These are phyloP conservation scores for Pythium periplocum DNA, from an alignment of 352 stramenopile species.

Conservation along the genomic window DNA sequence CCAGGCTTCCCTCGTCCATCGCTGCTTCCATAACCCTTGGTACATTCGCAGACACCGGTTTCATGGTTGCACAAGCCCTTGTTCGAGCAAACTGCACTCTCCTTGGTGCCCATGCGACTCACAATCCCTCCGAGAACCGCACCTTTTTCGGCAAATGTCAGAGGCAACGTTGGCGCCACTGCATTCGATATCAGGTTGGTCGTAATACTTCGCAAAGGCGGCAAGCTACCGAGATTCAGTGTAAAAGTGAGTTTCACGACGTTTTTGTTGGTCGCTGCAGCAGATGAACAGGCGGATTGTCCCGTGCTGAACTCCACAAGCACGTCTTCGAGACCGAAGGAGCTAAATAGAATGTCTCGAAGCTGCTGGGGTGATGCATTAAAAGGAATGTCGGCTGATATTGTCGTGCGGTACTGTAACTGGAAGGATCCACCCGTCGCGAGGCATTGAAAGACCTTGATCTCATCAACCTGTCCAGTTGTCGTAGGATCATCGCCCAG, in stretches of 20 bases:
- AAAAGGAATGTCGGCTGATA: slow-evolving; percentile 52
- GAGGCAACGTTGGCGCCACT: slow-evolving; percentile 11
- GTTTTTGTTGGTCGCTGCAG: slow-evolving; percentile 24
- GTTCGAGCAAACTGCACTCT: slow-evolving; percentile 85
- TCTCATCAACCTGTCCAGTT: slow-evolving; percentile 70
- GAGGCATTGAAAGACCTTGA: slow-evolving; percentile 72
- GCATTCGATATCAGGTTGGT: slow-evolving; percentile 8
- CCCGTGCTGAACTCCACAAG: slow-evolving; percentile 39
- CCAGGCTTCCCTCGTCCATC: slow-evolving; percentile 55
- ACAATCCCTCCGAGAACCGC: slow-evolving; percentile 25
- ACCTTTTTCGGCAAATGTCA: slow-evolving; percentile 37
- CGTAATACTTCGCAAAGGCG: slow-evolving; percentile 30
- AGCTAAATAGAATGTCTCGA: slow-evolving; percentile 41
- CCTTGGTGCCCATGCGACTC: slow-evolving; percentile 82
- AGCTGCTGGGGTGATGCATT: slow-evolving; percentile 34
- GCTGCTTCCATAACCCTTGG: slow-evolving; percentile 44
- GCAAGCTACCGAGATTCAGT: slow-evolving; percentile 43
- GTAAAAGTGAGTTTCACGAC: slow-evolving; percentile 53
- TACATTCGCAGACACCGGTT: slow-evolving; percentile 43
- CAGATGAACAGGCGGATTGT: slow-evolving; percentile 27
- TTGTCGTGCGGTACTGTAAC: slow-evolving; percentile 47
- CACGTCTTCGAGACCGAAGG: slow-evolving; percentile 47
- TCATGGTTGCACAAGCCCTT: slow-evolving; percentile 79
- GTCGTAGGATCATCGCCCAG: slow-evolving; percentile 85
- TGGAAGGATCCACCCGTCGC: slow-evolving; percentile 51